Evolutionary conservation across 169 alveolate species (phyloP), one percentile per base, ranked within the genome.

Genomic region (Plasmodium berghei): DNA sequence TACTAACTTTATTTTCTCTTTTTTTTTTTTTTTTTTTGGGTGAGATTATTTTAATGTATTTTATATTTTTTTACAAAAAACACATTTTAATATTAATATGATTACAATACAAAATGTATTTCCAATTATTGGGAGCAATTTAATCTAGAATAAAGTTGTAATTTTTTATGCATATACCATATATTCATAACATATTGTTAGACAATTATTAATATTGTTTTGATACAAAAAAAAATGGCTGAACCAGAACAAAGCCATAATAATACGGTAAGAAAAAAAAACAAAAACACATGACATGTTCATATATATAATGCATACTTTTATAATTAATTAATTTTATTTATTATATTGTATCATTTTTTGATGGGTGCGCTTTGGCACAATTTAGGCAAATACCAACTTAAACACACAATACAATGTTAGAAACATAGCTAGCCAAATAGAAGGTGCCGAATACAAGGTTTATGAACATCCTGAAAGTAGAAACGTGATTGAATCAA

Each of bases 161-260:
- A 70, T 9, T 49, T 20, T 69, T 24, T 12, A 16, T 70, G 16
- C 24, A 77, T 22, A 55, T 28, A 28, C 40, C 1, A 28, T 28
- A 34, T 34, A 34, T 34, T 34, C 42, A 34, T 34, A 34, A 34
- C 8, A 34, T 34, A 34, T 34, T 34, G 42, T 34, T 63, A 69
- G 77, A 77, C 56, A 77, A 64, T 22, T 48, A 64, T 52, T 63
- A 70, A 3, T 63, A 64, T 52, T 34, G 89, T 64, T 77, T 75
- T 63, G 89, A 46, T 28, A 42, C 70, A 62, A 45, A 75, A 45
- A 63, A 63, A 34, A 63, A 54, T 66, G 52, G 66, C 49, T 18
- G 62, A 24, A 16, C 66, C 89, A 77, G 89, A 77, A 77, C 89
- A 77, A 69, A 77, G 55, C 62, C 49, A 12, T 69, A 77, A 70